phyloP scores from a whole-genome alignment of 768 basidiomycete species.

The Amanita pseudoporphyria region DNA sequence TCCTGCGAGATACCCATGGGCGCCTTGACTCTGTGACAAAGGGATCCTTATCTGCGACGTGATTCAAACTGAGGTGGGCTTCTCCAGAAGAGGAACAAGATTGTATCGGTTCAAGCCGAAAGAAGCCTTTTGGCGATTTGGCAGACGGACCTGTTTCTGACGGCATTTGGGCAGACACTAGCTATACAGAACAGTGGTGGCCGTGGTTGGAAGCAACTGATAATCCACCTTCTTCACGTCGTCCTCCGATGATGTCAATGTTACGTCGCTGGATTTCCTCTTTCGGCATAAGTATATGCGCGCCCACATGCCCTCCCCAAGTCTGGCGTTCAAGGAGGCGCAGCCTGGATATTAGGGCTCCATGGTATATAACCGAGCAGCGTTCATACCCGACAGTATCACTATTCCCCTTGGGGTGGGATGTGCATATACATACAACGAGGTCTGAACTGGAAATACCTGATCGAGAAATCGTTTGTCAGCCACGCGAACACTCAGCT shows the following conservation, averaged over 20 bases:
- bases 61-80: conserved; percentile 1
- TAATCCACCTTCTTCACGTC: neutral
- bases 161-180: neutral
- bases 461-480: conserved; percentile 1
- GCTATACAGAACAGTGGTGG: neutral
- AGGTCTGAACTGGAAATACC: conserved; percentile 1
- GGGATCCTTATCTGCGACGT: conserved; percentile 1
- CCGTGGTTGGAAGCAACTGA: neutral
- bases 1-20: conserved; percentile 7
- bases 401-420: neutral
- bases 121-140: conserved; percentile 2
- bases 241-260: conserved; percentile 4
- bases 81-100: conserved; percentile 3
- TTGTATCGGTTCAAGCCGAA: conserved; percentile 5
- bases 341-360: no score
- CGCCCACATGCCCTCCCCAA: no score
- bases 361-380: no score
- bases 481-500: neutral
- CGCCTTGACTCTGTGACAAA: conserved; percentile 1
- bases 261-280: neutral
- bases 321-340: no score
- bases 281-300: neutral
- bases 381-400: no score
- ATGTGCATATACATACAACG: neutral
- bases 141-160: neutral